Conservation (phyloP, 306 rosid genomes). For the Gynostemma pentaphyllum region DNA sequence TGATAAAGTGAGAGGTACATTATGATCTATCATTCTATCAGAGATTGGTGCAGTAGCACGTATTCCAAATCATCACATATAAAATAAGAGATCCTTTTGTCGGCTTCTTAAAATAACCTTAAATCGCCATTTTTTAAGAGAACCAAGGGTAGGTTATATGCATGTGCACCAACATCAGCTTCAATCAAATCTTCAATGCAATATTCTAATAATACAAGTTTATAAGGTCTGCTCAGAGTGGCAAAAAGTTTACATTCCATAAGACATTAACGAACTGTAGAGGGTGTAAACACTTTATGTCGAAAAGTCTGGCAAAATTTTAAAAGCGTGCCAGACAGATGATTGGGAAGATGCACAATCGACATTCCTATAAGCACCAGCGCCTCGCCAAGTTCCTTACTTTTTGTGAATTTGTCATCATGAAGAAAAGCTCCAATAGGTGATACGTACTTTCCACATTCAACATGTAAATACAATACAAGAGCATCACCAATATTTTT, state of each 20-base stretch:
- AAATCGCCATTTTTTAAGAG: slow-evolving; percentile 86
- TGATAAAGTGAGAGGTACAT: slow-evolving; percentile 43
- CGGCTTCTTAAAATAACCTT: slow-evolving; percentile 50
- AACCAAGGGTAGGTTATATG: slow-evolving; percentile 57
- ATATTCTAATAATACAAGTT: slow-evolving; percentile 79
- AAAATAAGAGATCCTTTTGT: slow-evolving; percentile 59
- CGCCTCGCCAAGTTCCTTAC: slow-evolving; percentile 70
- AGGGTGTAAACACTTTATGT: slow-evolving; percentile 73
- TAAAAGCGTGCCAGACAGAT: slow-evolving; percentile 58
- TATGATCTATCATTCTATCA: slow-evolving; percentile 56
- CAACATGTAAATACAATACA: slow-evolving; percentile 57
- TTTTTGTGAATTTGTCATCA: slow-evolving; percentile 51
- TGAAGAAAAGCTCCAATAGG: slow-evolving; percentile 80
- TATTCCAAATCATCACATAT: slow-evolving; percentile 75
- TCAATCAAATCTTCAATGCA: slow-evolving; percentile 90
- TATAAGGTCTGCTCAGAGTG: slow-evolving; percentile 39
- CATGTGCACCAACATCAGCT: slow-evolving; percentile 71
- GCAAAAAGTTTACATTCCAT: slow-evolving; percentile 41
- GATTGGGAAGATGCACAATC: slow-evolving; percentile 59
- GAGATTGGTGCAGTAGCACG: slow-evolving; percentile 49
- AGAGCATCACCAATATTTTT: slow-evolving; percentile 40
- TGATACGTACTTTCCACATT: slow-evolving; percentile 86
- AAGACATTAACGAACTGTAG: slow-evolving; percentile 65
- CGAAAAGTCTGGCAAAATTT: slow-evolving; percentile 36
- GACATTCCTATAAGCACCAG: slow-evolving; percentile 74